phyloP scores from a whole-genome alignment of 2,329 filamentous ascomycete species.

The Penicillium sp. region DNA sequence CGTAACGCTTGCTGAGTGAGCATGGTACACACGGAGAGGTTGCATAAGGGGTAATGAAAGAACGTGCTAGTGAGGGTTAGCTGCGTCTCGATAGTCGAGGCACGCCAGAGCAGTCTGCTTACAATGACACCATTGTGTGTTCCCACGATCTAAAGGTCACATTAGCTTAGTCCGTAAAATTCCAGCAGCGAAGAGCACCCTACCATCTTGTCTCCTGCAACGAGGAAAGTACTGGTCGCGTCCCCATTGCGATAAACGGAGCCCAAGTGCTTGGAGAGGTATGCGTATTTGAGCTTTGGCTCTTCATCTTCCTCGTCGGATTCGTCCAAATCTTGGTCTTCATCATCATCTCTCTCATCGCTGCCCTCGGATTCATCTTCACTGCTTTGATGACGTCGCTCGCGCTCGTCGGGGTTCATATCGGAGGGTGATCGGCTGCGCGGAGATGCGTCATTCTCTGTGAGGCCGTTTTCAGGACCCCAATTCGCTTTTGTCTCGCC shows the following conservation, averaged over 20 bases:
- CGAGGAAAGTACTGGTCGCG: constrained; percentile 86
- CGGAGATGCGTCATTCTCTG: constrained; percentile 18
- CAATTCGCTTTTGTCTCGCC: constrained; percentile 32
- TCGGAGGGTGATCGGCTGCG: constrained; percentile 20
- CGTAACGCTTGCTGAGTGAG: constrained; percentile 88
- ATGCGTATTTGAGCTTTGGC: constrained; percentile 88
- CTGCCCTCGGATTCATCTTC: constrained; percentile 25
- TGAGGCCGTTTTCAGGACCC: constrained; percentile 20
- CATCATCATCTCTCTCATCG: constrained; percentile 36
- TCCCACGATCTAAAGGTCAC: constrained; percentile 68
- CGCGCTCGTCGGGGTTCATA: constrained; percentile 13
- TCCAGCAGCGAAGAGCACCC: not conserved
- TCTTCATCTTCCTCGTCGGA: constrained; percentile 90
- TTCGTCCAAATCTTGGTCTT: constrained; percentile 65
- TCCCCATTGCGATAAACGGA: constrained; percentile 91
- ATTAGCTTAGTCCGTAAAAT: constrained; percentile 28
- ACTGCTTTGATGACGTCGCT: constrained; percentile 17
- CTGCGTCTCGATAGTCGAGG: not conserved
- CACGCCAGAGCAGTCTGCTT: constrained; percentile 37
- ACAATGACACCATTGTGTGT: constrained; percentile 97
- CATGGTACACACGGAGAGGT: constrained; percentile 80
- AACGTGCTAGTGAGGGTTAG: constrained; percentile 65
- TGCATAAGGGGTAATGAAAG: constrained; percentile 80
- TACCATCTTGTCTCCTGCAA: constrained; percentile 96
- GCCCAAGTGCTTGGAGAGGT: constrained; percentile 76